Conservation (phyloP, 2,329 filamentous ascomycete genomes). For the Fonsecaea erecta region DNA sequence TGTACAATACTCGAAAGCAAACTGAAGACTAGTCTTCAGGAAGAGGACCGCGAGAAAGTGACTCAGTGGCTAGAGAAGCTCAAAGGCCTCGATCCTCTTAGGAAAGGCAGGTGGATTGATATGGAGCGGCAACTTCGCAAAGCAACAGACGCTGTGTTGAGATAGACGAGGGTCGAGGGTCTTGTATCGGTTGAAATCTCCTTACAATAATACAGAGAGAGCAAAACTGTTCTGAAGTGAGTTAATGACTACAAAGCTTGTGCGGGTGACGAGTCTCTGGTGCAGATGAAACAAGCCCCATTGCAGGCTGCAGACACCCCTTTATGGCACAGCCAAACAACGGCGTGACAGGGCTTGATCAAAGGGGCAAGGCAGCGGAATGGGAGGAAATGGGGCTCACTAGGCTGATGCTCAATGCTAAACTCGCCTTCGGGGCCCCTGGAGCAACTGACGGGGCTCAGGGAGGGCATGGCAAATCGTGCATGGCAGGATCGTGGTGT, state of each 20-base stretch:
- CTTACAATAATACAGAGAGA: too few relatives aligned
- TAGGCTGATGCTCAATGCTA: background rate
- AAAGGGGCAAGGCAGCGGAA: conserved; percentile 6
- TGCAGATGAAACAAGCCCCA: background rate
- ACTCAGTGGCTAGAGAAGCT: conserved; percentile 67
- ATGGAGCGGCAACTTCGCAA: conserved; percentile 53
- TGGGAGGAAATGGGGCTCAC: background rate
- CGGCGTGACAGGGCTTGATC: background rate
- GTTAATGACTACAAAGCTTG: background rate
- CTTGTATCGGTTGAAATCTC: too few relatives aligned
- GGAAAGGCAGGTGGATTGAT: conserved; percentile 76
- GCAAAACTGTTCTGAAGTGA: too few relatives aligned
- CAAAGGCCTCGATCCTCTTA: conserved; percentile 72
- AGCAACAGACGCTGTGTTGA: background rate
- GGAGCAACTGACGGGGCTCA: background rate
- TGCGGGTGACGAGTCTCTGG: conserved; percentile 6
- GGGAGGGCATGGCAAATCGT: background rate
- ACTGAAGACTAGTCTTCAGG: conserved; percentile 47
- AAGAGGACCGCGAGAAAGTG: conserved; percentile 55
- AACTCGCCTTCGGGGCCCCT: background rate
- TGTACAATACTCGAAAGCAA: conserved; percentile 66
- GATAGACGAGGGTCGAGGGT: too few relatives aligned
- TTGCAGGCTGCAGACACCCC: conserved; percentile 7
- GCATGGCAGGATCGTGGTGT: background rate
- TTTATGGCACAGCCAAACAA: conserved; percentile 16